These are phyloP conservation scores for Paramecium biaurelia DNA, from an alignment of 73 alveolate genomes.

Conservation along the genomic window DNA sequence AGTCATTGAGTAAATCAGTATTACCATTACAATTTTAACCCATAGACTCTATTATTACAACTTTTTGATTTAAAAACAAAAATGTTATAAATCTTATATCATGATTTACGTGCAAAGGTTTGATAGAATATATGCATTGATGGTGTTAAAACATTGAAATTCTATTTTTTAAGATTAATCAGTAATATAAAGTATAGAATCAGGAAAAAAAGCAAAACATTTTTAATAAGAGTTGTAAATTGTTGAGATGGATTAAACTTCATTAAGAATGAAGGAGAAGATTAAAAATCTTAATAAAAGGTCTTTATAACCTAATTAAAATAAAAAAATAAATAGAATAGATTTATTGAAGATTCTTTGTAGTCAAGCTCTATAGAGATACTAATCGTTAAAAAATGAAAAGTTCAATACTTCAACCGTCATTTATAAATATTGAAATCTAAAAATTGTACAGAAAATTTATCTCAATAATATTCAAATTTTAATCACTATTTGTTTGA, in stretches of 20 bases:
- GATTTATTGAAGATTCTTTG: background rate
- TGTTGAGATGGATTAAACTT: slow-evolving; percentile 7
- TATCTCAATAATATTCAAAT: background rate
- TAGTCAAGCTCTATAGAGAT: slow-evolving; percentile 15
- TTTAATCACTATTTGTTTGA: background rate
- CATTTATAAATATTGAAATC: too few species aligned
- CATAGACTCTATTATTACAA: background rate
- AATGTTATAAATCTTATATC: too few species aligned
- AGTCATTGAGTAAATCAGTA: background rate
- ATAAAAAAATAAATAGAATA: background rate
- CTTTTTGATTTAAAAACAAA: background rate
- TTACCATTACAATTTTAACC: background rate
- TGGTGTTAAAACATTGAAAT: too few species aligned
- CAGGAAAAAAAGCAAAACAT: background rate
- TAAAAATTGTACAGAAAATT: too few species aligned
- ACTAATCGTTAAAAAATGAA: background rate
- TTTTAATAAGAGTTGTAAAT: background rate
- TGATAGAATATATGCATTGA: background rate
- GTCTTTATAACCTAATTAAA: background rate
- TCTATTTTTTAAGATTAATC: too few species aligned
- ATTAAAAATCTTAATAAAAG: background rate
- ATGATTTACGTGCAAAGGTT: background rate
- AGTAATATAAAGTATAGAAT: background rate
- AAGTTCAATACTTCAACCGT: too few species aligned
- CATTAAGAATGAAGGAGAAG: background rate